Evolutionary conservation across 2,329 filamentous ascomycete genomes (phyloP), one percentile per base, ranked within the genome.

Genomic region (Botrytis byssoidea): DNA sequence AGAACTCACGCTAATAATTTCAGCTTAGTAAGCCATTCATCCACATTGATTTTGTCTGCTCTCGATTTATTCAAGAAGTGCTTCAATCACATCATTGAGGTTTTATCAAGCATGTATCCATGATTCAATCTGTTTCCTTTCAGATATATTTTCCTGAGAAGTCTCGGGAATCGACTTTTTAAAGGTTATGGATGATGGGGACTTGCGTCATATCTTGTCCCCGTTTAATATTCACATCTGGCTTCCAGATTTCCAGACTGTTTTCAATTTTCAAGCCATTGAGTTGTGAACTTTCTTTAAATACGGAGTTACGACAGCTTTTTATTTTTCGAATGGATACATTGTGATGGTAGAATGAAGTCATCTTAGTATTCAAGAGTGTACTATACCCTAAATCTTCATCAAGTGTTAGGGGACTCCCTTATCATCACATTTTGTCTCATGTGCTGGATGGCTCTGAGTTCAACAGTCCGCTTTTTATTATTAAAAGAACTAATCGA

Each of bases 1-100:
- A 57, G n/a, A 42, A 42, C 35, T 57, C 25, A 42, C 48, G 48
- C 66, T 68, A 68, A 68, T 32, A 29, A 68, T 57, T 42, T 42
- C n/a, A 18, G 65, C 48, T 68, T 68, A 68, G 66, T 68, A 40
- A 68, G 16, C 48, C 61, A 32, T 1, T 18, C 37, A 6, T 29
- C 40, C 22, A 44, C 4, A 32, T 44, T 20, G 37, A 32, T 44
- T 57, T 57, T 32, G 10, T 64, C 12, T 44, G 25, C 16, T 9
- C n/a, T 63, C 25, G 7, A 37, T 22, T 37, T 7, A 25, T 63
- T 63, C 60, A 18, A 32, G 9, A 42, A 44, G 6, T 63, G 12
- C 14, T 42, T 40, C 35, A 14, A 10, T 42, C 60, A n/a, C 10
- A 63, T 4, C 25, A 25, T 37, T 25, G 25, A 42, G 25, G 14